phyloP scores from a whole-genome alignment of 2,329 filamentous ascomycete genomes.

The Cladophialophora yegresii region DNA sequence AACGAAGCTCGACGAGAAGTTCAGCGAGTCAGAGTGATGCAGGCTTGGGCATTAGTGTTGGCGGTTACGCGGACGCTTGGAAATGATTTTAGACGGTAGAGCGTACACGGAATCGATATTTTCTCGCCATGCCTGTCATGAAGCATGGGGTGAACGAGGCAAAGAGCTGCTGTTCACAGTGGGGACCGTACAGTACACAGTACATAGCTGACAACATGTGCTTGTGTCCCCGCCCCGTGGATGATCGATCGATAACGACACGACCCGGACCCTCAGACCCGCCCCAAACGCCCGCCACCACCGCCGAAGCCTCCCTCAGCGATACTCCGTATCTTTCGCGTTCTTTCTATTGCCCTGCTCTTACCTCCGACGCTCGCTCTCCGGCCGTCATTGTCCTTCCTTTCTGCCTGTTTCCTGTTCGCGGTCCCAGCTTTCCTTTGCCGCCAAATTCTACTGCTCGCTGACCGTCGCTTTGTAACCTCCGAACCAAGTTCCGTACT shows the following conservation, averaged over 20 bases:
- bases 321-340: too few species aligned
- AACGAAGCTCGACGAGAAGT: slow-evolving; percentile 18
- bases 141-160: background rate
- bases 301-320: background rate
- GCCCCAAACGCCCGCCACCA: background rate
- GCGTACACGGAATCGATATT: background rate
- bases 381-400: slow-evolving; percentile 4
- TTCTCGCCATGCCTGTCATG: background rate
- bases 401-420: slow-evolving; percentile 16
- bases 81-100: slow-evolving; percentile 21
- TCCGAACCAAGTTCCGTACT: background rate
- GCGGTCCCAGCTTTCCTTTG: background rate
- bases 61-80: slow-evolving; percentile 28
- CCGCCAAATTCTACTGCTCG: background rate
- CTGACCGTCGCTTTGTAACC: background rate
- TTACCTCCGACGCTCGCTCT: slow-evolving; percentile 17
- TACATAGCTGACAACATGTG: slow-evolving; percentile 5
- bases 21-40: slow-evolving; percentile 21
- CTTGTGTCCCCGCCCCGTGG: background rate
- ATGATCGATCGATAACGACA: slow-evolving; percentile 16
- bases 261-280: background rate
- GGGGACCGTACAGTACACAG: background rate
- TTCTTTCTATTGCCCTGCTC: slow-evolving; percentile 3
- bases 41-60: slow-evolving; percentile 35
- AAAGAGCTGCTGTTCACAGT: background rate